Conservation (phyloP, 129 eudicot species). For the Flaveria bidentis region DNA sequence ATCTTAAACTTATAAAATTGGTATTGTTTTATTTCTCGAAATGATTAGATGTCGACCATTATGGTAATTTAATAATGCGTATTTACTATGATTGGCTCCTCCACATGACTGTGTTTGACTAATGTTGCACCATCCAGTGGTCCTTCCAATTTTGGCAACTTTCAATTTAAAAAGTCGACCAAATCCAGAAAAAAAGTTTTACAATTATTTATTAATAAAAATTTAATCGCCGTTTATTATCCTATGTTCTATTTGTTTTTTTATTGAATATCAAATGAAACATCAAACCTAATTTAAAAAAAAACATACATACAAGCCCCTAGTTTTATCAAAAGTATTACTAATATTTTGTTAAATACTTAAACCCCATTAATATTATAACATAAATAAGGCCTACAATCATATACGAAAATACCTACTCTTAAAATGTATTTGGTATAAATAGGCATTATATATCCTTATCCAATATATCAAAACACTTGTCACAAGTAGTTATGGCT, state of each 20-base stretch:
- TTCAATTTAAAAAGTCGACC: neutral
- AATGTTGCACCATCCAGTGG: neutral
- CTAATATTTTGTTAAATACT: too few species aligned
- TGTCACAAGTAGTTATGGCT: conserved; percentile 11
- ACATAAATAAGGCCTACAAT: neutral
- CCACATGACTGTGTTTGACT: neutral
- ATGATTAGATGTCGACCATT: too few species aligned
- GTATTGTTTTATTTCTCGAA: too few species aligned
- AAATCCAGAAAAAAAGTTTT: neutral
- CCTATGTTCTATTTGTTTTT: too few species aligned
- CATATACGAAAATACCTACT: neutral
- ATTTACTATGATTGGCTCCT: neutral
- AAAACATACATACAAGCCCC: neutral
- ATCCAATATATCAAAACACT: neutral
- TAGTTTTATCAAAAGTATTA: too few species aligned
- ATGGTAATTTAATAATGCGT: too few species aligned
- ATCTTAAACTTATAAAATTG: too few species aligned
- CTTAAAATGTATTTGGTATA: neutral
- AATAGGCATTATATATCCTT: neutral
- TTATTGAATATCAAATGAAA: too few species aligned
- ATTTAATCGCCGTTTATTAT: too few species aligned
- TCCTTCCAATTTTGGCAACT: neutral
- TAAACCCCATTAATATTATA: too few species aligned
- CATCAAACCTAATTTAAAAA: neutral
- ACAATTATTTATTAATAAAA: too few species aligned